Base-by-base conservation (phyloP, 345 rosid species). In the Citrus medica region DNA sequence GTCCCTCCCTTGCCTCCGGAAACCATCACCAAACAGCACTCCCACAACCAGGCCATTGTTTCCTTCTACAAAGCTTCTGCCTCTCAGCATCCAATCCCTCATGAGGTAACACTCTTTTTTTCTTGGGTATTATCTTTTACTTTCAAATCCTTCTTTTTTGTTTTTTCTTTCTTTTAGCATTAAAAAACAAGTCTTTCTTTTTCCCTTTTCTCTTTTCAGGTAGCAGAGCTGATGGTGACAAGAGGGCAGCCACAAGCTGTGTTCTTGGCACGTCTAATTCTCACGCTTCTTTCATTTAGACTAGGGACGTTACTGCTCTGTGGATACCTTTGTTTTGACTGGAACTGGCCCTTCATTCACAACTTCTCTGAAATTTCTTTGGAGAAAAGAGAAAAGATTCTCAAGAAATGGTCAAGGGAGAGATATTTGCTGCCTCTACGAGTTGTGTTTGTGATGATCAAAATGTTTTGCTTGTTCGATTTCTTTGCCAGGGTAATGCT, bases 261-360 rank as follows among this genome's bases (percentile, higher is more conserved):
- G 74, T 74, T 77, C 13, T 3, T 88, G 22, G 85, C 86, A 75
- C 81, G 79, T 66, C 53, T 87, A 56, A 83, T 84, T 64, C 42
- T 92, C 82, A 85, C 51, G 79, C 9, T 89, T 56, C 78, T 94
- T 9, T 89, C 94, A 22, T 92, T 74, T 80, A 88, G 97, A 80
- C 37, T 91, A 67, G 96, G 94, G 37, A 90, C 96, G 28, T 71
- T 91, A 28, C 76, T 91, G 80, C 91, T 93, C 13, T 91, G 96
- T 77, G 97, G 97, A 65, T 82, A 79, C 32, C 56, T 82, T 69
- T 90, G 92, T 84, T 82, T 89, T 66, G 90, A 78, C 35, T 82
- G 88, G 85, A 76, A 40, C 24, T 92, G 93, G 95, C 98, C 97
- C 7, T 89, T 92, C 67, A 66, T 94, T 30, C 93, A 80, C 83